Base-by-base conservation (phyloP, 2,329 filamentous ascomycete species). In the Macroventuria anomochaeta region DNA sequence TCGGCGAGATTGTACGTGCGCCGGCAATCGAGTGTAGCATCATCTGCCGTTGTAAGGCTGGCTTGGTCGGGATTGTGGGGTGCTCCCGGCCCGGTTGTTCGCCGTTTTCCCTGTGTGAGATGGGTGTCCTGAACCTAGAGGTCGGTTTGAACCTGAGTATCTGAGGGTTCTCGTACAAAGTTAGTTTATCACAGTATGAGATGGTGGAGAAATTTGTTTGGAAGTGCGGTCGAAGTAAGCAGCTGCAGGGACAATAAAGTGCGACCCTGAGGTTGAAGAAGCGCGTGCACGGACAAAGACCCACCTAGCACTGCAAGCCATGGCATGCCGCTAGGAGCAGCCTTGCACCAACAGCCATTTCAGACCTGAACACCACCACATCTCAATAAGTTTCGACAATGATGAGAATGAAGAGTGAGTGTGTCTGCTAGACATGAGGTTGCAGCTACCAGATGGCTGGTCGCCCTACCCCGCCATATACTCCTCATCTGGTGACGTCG, bases 21-120 rank as follows among this genome's bases (percentile, higher is more conserved):
- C 20, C 50, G 42, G 50, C 50, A 46, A 43, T 54, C 39, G 43
- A 48, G 20, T 20, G 15, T 37, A 36, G 18, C 31, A 31, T 28
- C 47, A 33, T 42, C 42, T 47, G 50, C 50, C 50, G 43, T n/a
- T 18, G 25, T 15, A 52, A 20, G 40, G 34, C 40, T 34, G 48
- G 18, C 40, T 26, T 32, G 7, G 29, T 20, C 21, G 15, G 31
- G 2, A 40, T 20, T 26, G 36, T 33, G 28, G 44, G n/a, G n/a
- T n/a, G n/a, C n/a, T n/a, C n/a, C n/a, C n/a, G n/a, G n/a, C n/a
- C 23, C 23, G 23, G 18, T 23, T 20, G 32, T 21, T 23, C 18
- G 34, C 20, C 13, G 34, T 12, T 32, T n/a, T 18, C 5, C 10
- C 11, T 28, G 6, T 8, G 15, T 25, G 13, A 23, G 23, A n/a